Base-by-base conservation (phyloP, 1,284 basidiomycete genomes). In the Anthracocystis panici-leucophaei region DNA sequence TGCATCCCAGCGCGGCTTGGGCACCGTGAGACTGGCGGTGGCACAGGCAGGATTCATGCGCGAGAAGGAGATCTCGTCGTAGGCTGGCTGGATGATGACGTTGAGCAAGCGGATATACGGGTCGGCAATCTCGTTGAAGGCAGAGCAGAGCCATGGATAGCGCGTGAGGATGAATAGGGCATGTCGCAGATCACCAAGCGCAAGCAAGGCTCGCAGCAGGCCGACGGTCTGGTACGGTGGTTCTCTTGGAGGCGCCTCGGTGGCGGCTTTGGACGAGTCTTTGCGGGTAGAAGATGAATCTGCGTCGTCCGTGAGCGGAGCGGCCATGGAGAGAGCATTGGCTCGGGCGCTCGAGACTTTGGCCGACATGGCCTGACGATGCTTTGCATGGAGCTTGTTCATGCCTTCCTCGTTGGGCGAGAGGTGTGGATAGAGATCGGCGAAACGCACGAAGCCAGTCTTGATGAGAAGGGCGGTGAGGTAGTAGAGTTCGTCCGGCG, bases 391-490 rank as follows among this genome's bases (percentile, higher is more conserved):
- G 29, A 91, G 88, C 46, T 68, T 62, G n/a, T 58, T 62, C 75
- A 84, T 79, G 20, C 73, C 78, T 14, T 79, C 75, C 16, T 78
- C 62, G 55, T 59, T 69, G 11, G 72, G 65, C 75, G 88, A 61
- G 75, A 94, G 92, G 86, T 97, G 94, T 23, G 92, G 89, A 86
- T 92, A 93, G 25, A 99, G 86, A 81, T 97, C 94, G 77, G 93
- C 91, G 9, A 96, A 87, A 4, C 91, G 89, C 62, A 99, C 90
- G 79, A 96, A 92, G 1, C 92, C 91, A 85, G 95, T 91, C 46
- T 93, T 91, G 75, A 99, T 92, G 46, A 99, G 88, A 8, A 99
- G 87, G 4, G 95, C 96, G 0, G 95, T 90, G 35, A 92, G 89
- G 50, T 94, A 88, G 80, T 93, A 92, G 18, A 99, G 87, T 65